These are phyloP conservation scores for Rugonectria rugulosa DNA, from an alignment of 2,329 filamentous ascomycete genomes.

Conservation along the genomic window DNA sequence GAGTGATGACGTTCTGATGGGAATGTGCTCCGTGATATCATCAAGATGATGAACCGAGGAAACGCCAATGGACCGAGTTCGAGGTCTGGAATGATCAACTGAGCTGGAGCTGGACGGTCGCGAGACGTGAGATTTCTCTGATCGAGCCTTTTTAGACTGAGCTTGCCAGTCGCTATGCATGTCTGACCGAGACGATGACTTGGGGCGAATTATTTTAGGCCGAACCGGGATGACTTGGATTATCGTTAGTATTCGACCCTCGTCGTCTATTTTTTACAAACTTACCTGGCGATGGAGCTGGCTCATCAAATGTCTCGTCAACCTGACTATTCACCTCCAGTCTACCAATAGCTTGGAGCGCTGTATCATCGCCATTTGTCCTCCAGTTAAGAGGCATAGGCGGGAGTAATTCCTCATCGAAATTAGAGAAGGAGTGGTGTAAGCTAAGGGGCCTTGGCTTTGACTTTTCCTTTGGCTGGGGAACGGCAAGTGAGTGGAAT, in stretches of 20 bases:
- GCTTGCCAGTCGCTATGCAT: conserved; percentile 20
- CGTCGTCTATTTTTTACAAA: neutral
- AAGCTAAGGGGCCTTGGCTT: conserved; percentile 35
- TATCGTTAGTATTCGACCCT: conserved; percentile 3
- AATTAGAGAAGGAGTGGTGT: conserved; percentile 29
- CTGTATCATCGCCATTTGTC: conserved; percentile 26
- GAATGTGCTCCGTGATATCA: conserved; percentile 47
- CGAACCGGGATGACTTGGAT: conserved; percentile 23
- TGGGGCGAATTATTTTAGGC: conserved; percentile 21
- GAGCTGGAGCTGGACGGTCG: conserved; percentile 38
- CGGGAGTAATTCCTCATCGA: conserved; percentile 21
- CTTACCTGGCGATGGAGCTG: conserved; percentile 33
- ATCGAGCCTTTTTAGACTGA: conserved; percentile 17
- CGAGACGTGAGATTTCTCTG: conserved; percentile 28
- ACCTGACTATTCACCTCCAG: conserved; percentile 29
- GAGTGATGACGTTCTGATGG: conserved; percentile 44
- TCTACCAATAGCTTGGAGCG: conserved; percentile 19
- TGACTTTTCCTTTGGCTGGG: conserved; percentile 10
- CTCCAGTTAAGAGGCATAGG: conserved; percentile 26
- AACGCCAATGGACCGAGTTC: conserved; percentile 34
- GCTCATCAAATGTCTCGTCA: conserved; percentile 23
- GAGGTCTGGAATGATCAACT: conserved; percentile 25
- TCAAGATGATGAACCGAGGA: conserved; percentile 34
- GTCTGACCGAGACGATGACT: conserved; percentile 21
- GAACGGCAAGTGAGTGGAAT: conserved; percentile 30